Base-by-base conservation (phyloP, 768 basidiomycete genomes). In the Phallus indusiatus region DNA sequence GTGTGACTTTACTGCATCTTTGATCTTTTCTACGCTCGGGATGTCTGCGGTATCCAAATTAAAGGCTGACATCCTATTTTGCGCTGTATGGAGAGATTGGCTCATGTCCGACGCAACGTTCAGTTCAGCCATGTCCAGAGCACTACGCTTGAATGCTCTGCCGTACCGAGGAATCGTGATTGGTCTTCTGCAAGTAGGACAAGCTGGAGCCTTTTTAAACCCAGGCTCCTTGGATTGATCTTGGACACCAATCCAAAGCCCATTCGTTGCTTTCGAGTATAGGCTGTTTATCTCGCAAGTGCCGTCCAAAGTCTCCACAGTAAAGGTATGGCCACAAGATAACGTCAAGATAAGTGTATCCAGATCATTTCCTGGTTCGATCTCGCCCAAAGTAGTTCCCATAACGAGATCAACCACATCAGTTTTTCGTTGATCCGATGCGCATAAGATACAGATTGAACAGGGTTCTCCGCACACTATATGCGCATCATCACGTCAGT, bases 401-500 rank as follows among this genome's bases (percentile, higher is more conserved):
- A 84, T 64, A 61, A 87, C 71, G n/a, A 85, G 62, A 64, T 88
- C 86, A 18, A 83, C 85, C 14, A 85, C 71, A 22, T 72, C 69
- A 1, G 70, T 61, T 54, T 72, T 74, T 20, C 68, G 59, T 0
- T 75, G 69, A 1, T 65, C 65, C 12, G 77, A 54, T 1, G 77
- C 75, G 61, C 86, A 88, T 5, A 58, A 16, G 1, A 75, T 75
- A 62, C 86, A 89, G 7, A 75, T 65, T 0, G 57, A 35, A 64
- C 87, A 89, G 16, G 76, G 70, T 67, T 89, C 87, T 7, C 86
- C 84, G 56, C 85, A 87, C 0, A 88, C 85, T 87, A 57, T 47
- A 24, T n/a, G 16, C 14, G 17, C 9, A 36, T 9, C 28, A 18
- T 46, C 3, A 17, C 22, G 60, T 34, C 55, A 60, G 34, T 61